Conservation (phyloP, 2,329 filamentous ascomycete genomes). For the Aspergillus hortae region DNA sequence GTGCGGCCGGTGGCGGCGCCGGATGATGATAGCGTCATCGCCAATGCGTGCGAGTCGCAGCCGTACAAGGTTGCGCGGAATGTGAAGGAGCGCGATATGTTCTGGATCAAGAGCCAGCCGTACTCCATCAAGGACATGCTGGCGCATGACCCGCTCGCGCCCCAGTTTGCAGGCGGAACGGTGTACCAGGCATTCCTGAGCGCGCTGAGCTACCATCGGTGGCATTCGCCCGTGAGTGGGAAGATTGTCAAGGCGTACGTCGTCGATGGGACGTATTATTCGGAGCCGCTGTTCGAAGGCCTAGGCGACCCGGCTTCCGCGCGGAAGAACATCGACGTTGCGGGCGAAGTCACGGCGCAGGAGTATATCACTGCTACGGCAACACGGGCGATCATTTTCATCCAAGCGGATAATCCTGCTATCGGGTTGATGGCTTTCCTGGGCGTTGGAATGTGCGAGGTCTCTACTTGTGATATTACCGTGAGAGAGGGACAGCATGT, state of each 20-base stretch:
- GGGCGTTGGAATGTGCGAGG: conserved; percentile 73
- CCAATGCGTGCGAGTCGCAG: conserved; percentile 63
- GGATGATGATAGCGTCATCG: conserved; percentile 47
- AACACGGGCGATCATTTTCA: conserved; percentile 65
- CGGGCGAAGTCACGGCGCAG: conserved; percentile 46
- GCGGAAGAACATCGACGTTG: conserved; percentile 22
- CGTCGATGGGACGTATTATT: conserved; percentile 65
- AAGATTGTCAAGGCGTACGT: conserved; percentile 57
- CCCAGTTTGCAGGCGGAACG: conserved; percentile 59
- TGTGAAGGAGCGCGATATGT: conserved; percentile 56
- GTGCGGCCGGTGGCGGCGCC: conserved; percentile 60
- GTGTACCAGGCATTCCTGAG: conserved; percentile 70
- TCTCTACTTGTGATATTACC: conserved; percentile 68
- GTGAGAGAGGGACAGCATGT: conserved; percentile 64
- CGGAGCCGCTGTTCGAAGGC: conserved; percentile 55
- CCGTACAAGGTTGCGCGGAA: conserved; percentile 52
- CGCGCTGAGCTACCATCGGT: conserved; percentile 66
- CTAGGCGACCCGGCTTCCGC: conserved; percentile 30
- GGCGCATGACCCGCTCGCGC: conserved; percentile 49
- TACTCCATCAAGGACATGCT: conserved; percentile 66
- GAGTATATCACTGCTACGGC: conserved; percentile 66
- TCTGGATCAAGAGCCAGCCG: conserved; percentile 68
- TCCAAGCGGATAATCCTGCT: conserved; percentile 63
- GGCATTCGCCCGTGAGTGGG: conserved; percentile 67
- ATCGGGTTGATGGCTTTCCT: conserved; percentile 70